Evolutionary conservation across 2,329 filamentous ascomycete species (phyloP).

Genomic region (Drechmeria coniospora): DNA sequence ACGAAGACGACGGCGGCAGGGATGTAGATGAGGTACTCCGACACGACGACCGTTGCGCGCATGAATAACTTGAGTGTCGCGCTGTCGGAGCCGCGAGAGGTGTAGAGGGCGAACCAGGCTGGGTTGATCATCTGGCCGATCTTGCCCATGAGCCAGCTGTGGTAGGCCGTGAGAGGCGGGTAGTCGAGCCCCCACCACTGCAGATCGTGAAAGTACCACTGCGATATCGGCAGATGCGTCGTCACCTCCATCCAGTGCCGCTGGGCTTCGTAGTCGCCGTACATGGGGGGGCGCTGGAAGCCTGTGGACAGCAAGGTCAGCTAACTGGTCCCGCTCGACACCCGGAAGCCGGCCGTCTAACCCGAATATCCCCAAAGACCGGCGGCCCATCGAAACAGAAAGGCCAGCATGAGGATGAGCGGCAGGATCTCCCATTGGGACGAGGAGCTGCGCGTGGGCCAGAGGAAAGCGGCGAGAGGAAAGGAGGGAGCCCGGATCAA

Average conservation of each 20-base stretch:
- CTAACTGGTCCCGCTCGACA: background rate
- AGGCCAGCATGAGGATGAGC: conserved; percentile 74
- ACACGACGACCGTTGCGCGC: conserved; percentile 79
- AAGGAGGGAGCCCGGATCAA: conserved; percentile 55
- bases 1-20: conserved; percentile 78
- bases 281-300: conserved; percentile 70
- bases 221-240: conserved; percentile 69
- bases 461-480: conserved; percentile 84
- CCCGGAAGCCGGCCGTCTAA: conserved; percentile 16
- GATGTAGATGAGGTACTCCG: conserved; percentile 80
- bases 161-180: conserved; percentile 91
- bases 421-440: conserved; percentile 91
- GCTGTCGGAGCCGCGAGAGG: conserved; percentile 70
- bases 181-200: conserved; percentile 98
- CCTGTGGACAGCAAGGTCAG: conserved; percentile 23
- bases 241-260: conserved; percentile 99
- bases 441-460: conserved; percentile 68
- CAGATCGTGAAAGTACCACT: conserved; percentile 97
- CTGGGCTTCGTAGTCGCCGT: conserved; percentile 95
- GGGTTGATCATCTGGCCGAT: conserved; percentile 68
- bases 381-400: conserved; percentile 83
- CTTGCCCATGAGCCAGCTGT: conserved; percentile 88
- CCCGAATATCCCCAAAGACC: conserved; percentile 93
- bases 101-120: conserved; percentile 73
- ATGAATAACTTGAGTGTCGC: conserved; percentile 81